A percentile compares a stretch with the other conserved stretches of the same genome.
These are phyloP conservation scores for Knufia petricola DNA, from an alignment of 2,329 filamentous ascomycete species.

Conservation along the genomic window DNA sequence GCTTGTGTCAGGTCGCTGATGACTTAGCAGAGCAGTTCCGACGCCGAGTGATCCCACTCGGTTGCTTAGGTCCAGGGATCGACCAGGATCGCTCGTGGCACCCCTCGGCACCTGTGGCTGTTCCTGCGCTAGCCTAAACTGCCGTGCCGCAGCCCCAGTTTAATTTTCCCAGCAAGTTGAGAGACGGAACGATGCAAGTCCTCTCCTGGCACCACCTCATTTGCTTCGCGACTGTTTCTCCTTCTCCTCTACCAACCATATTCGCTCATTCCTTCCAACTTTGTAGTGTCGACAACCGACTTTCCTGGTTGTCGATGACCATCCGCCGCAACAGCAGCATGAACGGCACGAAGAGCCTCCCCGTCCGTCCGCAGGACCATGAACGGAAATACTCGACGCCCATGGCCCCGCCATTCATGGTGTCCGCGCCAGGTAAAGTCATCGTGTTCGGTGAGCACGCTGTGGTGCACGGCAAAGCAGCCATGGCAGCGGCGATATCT, in stretches of 20 bases:
- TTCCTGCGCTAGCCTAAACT: not conserved
- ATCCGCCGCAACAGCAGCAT: conserved; percentile 10
- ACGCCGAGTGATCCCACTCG: conserved; percentile 6
- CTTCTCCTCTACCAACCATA: not conserved
- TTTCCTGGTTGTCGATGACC: conserved; percentile 1
- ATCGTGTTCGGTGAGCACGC: conserved; percentile 98
- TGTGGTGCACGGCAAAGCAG: conserved; percentile 94
- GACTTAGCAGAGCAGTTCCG: not conserved
- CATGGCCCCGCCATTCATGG: conserved; percentile 85
- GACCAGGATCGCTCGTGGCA: not conserved
- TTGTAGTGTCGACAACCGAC: not conserved
- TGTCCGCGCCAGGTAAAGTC: conserved; percentile 94
- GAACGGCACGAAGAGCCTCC: conserved; percentile 17
- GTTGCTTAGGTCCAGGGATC: not conserved
- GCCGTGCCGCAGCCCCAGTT: not conserved
- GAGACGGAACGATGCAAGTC: not conserved
- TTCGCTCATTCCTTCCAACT: not conserved
- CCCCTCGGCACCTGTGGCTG: not conserved
- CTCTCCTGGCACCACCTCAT: not conserved
- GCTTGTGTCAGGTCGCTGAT: too few species aligned
- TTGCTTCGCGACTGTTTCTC: not conserved
- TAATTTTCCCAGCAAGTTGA: conserved; percentile 8
- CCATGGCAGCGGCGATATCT: conserved; percentile 90
- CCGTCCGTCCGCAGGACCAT: conserved; percentile 14
- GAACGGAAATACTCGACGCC: conserved; percentile 42